Evolutionary conservation across 345 rosid species (phyloP), one percentile per base, ranked within the genome.

Genomic region (Reutealis trisperma): DNA sequence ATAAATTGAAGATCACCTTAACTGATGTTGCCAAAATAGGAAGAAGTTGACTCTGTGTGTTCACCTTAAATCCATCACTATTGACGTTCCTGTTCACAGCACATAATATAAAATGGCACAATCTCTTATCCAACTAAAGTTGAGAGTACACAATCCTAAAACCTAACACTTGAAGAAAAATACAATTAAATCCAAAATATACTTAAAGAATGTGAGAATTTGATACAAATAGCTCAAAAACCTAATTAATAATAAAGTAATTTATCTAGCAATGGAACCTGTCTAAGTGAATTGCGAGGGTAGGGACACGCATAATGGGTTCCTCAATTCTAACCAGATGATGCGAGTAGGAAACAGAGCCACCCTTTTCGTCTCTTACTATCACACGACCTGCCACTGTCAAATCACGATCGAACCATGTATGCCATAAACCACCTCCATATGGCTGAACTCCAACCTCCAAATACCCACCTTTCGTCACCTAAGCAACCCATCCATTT

Each of bases 371-470:
- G 64, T 91, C 85, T 83, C 80, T 91, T 11, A 91, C 34, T 27
- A 96, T 87, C 62, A 93, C 96, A 75, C 98, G 87, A 44, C 99
- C 99, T 8, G 98, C 99, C 67, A 92, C 84, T 1, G 97, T 88
- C 94, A 96, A 85, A 88, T 96, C 98, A 59, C 99, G 97, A 79
- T 96, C 99, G 66, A 96, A 96, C 99, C 99, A 96, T 0, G 98
- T 96, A 79, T 96, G 86, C 98, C 98, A 94, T 65, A 96, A 81
- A 4, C 99, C 99, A 78, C 98, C 91, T 79, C 99, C 98, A 66
- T 96, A 96, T 16, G 89, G 83, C 78, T 96, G 99, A 72, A 94
- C 97, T 60, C 98, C 99, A 77, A 91, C 94, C 87, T 90, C 96
- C 86, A 96, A 83, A 85, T 32, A 96, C 24, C 92, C 96, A 60